phyloP scores from a whole-genome alignment of 306 rosid genomes.

The Pueraria montana region DNA sequence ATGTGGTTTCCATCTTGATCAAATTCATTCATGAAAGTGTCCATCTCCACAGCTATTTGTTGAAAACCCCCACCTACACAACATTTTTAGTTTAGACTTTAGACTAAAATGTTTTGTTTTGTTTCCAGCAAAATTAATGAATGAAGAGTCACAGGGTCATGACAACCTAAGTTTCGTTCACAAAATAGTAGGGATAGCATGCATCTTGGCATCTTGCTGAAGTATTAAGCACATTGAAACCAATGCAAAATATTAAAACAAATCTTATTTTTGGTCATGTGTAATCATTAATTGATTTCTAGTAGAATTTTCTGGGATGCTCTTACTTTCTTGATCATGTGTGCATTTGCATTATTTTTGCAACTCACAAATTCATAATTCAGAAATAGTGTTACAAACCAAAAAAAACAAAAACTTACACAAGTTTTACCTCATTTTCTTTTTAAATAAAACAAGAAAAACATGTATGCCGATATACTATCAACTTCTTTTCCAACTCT shows the following conservation, averaged over 20 bases:
- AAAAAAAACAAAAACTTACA: background rate
- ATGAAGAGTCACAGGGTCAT: background rate
- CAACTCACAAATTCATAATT: no score
- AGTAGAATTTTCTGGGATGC: background rate
- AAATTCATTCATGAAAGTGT: slow-evolving; percentile 66
- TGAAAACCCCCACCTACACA: slow-evolving; percentile 52
- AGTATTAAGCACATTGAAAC: background rate
- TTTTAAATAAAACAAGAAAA: background rate
- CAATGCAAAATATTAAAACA: background rate
- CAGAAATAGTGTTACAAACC: no score
- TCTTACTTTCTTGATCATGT: background rate
- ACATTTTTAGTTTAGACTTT: slow-evolving; percentile 1
- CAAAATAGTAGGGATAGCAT: background rate
- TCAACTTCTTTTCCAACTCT: background rate
- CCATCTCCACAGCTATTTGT: slow-evolving; percentile 66
- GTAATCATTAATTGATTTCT: background rate
- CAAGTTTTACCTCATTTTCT: background rate
- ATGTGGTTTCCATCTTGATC: slow-evolving; percentile 68
- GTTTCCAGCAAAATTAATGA: background rate
- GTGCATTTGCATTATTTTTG: no score
- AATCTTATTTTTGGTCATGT: background rate
- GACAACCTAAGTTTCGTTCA: background rate
- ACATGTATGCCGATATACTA: background rate
- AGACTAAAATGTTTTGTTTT: background rate
- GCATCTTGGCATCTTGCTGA: slow-evolving; percentile 17